Base-by-base conservation (phyloP, 345 rosid species). In the Syzygium oleosum region DNA sequence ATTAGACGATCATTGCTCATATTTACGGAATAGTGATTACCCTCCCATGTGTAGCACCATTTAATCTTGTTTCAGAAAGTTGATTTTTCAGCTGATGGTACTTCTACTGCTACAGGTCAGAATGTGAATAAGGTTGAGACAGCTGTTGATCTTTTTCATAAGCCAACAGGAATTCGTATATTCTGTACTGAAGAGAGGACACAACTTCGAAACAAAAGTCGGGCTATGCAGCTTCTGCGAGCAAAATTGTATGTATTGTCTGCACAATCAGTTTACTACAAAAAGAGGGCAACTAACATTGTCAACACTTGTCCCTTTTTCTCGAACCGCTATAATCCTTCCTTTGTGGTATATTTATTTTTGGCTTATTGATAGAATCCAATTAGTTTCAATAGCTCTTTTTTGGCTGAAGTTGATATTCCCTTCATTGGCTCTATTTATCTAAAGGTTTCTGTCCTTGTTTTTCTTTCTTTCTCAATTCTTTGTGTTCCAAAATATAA, bases 61-160 rank as follows among this genome's bases (percentile, higher is more conserved):
- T 73, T 73, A 73, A 73, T 73, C 14, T 73, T 73, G 14, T 73
- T 73, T 73, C 83, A 73, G 83, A 73, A 73, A 0, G 7, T 22
- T 68, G 22, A 34, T 68, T 23, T 51, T 51, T 58, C 68, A 25
- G 88, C 84, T 87, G 38, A 84, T 89, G 79, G 65, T 52, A 88
- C 86, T 52, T 22, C 83, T 52, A 85, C 58, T 90, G 54, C 34
- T 92, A 89, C 98, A 97, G 99, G 99, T 55, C 98, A 96, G 91
- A 98, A 98, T 91, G 99, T 95, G 87, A 98, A 95, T 94, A 96
- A 96, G 93, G 99, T 98, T 85, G 99, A 98, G 94, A 97, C 99
- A 68, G 99, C 99, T 51, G 93, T 95, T 90, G 98, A 98, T 94
- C 95, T 98, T 89, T 55, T 96, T 90, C 97, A 98, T 84, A 98